Conservation (phyloP, 495 filamentous ascomycete species). For the Neurospora sp. region DNA sequence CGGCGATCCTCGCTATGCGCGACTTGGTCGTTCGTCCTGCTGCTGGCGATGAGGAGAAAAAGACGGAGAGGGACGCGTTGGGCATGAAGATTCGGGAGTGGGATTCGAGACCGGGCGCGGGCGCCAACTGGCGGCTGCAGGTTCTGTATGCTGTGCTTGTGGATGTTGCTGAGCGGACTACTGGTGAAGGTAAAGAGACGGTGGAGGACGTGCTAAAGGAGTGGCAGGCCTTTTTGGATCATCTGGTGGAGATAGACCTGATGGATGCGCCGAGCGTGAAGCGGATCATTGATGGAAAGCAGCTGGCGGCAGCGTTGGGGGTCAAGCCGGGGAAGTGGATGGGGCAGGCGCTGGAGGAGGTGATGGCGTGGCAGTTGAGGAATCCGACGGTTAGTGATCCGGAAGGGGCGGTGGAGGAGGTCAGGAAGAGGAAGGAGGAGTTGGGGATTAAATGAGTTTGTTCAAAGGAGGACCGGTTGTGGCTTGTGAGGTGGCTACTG, state of each 20-base stretch:
- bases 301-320: slow-evolving; percentile 51
- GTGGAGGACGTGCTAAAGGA: slow-evolving; percentile 26
- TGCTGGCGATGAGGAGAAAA: slow-evolving; percentile 24
- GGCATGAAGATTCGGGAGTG: slow-evolving; percentile 74
- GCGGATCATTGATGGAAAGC: slow-evolving; percentile 54
- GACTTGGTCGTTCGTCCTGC: slow-evolving; percentile 24
- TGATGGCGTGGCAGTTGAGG: slow-evolving; percentile 76
- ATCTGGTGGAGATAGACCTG: slow-evolving; percentile 41
- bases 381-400: slow-evolving; percentile 58
- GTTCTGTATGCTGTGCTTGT: slow-evolving; percentile 60
- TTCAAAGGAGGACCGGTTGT: background rate
- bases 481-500: background rate
- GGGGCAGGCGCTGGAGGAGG: slow-evolving; percentile 56
- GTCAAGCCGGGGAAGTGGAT: slow-evolving; percentile 69
- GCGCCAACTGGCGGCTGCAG: slow-evolving; percentile 59
- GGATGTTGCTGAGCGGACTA: slow-evolving; percentile 42
- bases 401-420: slow-evolving; percentile 53
- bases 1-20: slow-evolving; percentile 52
- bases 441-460: slow-evolving; percentile 33
- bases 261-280: slow-evolving; percentile 43
- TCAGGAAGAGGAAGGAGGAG: slow-evolving; percentile 44
- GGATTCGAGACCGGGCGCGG: slow-evolving; percentile 40
- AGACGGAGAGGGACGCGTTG: slow-evolving; percentile 36
- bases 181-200: slow-evolving; percentile 14
- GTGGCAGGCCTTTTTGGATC: slow-evolving; percentile 48